Evolutionary conservation across 495 filamentous ascomycete genomes (phyloP).

Genomic region (Aspergillus funiculosus): DNA sequence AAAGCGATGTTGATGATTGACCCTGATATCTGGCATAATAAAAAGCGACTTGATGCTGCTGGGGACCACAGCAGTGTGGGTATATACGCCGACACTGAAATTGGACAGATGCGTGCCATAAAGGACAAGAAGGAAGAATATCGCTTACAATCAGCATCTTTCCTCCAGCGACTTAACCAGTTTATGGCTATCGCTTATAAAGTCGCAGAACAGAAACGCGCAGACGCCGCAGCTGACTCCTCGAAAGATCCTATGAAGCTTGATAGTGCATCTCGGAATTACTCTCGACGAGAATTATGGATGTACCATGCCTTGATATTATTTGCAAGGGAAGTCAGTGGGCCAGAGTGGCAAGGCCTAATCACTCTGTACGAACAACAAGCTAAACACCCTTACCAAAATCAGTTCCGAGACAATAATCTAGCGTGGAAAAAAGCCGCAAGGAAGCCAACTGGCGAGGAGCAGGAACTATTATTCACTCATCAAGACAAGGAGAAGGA

Average conservation of each 20-base stretch:
- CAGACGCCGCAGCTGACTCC: constrained; percentile 45
- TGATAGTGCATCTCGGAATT: constrained; percentile 46
- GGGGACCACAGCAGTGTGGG: constrained; percentile 49
- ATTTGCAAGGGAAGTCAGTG: constrained; percentile 78
- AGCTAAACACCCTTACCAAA: constrained; percentile 68
- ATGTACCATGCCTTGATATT: constrained; percentile 77
- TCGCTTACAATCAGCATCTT: constrained; percentile 58
- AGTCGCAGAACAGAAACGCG: constrained; percentile 61
- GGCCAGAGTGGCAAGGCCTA: constrained; percentile 70
- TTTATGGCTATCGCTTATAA: constrained; percentile 79
- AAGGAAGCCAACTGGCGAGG: constrained; percentile 74
- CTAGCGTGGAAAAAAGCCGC: constrained; percentile 77
- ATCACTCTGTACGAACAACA: constrained; percentile 74
- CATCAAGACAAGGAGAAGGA: constrained; percentile 76
- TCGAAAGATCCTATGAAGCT: constrained; percentile 42
- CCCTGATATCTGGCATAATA: constrained; percentile 59
- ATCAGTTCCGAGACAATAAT: constrained; percentile 74
- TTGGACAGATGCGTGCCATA: constrained; percentile 86
- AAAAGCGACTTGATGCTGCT: constrained; percentile 42
- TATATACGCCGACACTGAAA: constrained; percentile 67
- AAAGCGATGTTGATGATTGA: constrained; percentile 95
- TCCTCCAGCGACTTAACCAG: constrained; percentile 70
- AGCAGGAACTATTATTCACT: constrained; percentile 81
- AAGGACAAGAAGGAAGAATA: constrained; percentile 91
- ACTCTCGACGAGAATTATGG: constrained; percentile 61